Evolutionary conservation across 257 asterid genomes (phyloP).

Genomic region (Cordia subcordata): DNA sequence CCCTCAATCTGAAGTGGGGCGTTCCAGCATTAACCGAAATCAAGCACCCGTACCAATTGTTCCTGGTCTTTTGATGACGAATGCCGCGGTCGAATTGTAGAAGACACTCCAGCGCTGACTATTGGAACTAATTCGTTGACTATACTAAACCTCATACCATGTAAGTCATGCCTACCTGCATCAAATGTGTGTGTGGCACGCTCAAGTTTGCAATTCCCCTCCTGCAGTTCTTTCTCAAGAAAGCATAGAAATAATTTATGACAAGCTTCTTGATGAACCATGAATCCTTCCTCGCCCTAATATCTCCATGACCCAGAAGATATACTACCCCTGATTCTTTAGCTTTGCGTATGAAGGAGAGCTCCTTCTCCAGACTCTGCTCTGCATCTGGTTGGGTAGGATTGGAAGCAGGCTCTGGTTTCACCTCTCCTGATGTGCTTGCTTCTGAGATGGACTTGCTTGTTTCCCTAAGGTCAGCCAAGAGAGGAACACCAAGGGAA

Average conservation of each 20-base stretch:
- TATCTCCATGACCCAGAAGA: conserved; percentile 89
- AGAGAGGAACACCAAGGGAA: conserved; percentile 84
- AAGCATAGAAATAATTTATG: conserved; percentile 83
- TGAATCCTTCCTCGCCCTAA: conserved; percentile 87
- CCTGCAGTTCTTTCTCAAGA: conserved; percentile 85
- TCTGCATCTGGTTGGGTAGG: conserved; percentile 51
- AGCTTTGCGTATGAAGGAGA: conserved; percentile 70
- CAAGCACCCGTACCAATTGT: background rate
- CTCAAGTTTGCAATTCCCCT: conserved; percentile 83
- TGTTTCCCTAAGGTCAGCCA: conserved; percentile 58
- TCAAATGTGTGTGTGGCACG: conserved; percentile 79
- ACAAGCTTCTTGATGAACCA: conserved; percentile 92
- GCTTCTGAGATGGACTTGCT: conserved; percentile 41
- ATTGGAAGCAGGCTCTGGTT: conserved; percentile 33
- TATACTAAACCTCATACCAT: conserved; percentile 55
- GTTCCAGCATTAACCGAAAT: no score
- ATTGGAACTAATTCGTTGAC: no score
- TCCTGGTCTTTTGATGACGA: background rate
- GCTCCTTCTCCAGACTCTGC: conserved; percentile 85
- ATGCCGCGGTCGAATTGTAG: background rate
- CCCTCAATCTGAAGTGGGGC: no score
- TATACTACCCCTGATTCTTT: conserved; percentile 88
- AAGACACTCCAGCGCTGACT: background rate
- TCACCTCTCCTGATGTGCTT: conserved; percentile 43
- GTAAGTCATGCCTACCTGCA: conserved; percentile 96